These are phyloP conservation scores for Microbotryum intermedium DNA, from an alignment of 1,284 basidiomycete genomes.

Conservation along the genomic window DNA sequence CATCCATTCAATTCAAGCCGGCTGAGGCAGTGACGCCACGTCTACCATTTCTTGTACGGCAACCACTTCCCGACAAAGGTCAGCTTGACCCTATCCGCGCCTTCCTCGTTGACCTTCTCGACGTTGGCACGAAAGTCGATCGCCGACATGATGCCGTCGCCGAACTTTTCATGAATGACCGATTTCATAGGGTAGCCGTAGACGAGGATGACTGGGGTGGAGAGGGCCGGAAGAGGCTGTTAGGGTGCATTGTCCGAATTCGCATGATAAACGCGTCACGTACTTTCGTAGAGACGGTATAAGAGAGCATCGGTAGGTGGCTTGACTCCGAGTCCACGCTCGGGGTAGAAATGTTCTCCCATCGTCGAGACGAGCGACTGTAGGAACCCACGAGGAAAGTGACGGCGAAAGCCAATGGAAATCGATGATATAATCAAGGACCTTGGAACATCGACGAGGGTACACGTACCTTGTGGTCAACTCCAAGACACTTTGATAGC, in stretches of 20 bases:
- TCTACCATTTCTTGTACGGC: constrained; percentile 9
- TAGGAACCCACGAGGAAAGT: neutral
- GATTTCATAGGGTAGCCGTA: constrained; percentile 20
- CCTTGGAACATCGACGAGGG: neutral
- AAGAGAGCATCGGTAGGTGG: constrained; percentile 72
- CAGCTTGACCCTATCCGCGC: constrained; percentile 4
- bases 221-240: neutral
- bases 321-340: constrained; percentile 53
- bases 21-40: neutral
- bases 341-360: constrained; percentile 62
- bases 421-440: neutral
- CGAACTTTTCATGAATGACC: constrained; percentile 81
- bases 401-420: neutral
- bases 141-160: constrained; percentile 85
- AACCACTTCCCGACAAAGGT: constrained; percentile 14
- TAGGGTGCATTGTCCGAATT: too few species aligned
- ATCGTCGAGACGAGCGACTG: constrained; percentile 46
- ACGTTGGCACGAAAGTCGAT: constrained; percentile 72
- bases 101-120: constrained; percentile 43
- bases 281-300: constrained; percentile 65
- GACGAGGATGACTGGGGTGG: constrained; percentile 5
- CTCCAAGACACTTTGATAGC: constrained; percentile 49
- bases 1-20: too few species aligned
- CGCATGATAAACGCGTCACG: neutral
- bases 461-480: constrained; percentile 35